Conservation (phyloP, 1,284 basidiomycete genomes). For the Sporisorium scitamineum region DNA sequence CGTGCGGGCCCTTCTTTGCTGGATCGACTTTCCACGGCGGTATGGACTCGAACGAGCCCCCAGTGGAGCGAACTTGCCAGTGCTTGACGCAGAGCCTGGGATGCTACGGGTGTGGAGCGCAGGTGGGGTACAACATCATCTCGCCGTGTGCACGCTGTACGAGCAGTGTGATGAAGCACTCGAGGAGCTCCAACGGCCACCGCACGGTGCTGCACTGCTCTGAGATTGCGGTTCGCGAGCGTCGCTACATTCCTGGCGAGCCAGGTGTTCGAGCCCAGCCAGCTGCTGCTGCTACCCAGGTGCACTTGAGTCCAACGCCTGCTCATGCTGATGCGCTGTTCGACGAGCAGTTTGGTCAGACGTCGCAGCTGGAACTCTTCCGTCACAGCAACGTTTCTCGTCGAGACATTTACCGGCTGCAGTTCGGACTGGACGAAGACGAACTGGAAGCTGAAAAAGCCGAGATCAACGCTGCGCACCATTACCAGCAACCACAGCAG, state of each 20-base stretch:
- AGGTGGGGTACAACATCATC: conserved; percentile 71
- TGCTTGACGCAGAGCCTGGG: conserved; percentile 81
- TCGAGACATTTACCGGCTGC: conserved; percentile 32
- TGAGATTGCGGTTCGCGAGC: conserved; percentile 79
- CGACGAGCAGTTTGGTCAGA: conserved; percentile 10
- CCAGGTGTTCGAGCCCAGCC: conserved; percentile 73
- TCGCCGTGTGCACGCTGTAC: conserved; percentile 66
- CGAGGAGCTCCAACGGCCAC: conserved; percentile 80
- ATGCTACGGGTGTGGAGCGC: conserved; percentile 82
- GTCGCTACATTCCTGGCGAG: conserved; percentile 79
- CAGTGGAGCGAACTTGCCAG: conserved; percentile 75
- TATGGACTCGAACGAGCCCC: conserved; percentile 65
- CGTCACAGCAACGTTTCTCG: conserved; percentile 36
- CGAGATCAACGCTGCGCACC: conserved; percentile 21
- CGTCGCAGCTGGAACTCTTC: conserved; percentile 22
- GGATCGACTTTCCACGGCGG: conserved; percentile 67
- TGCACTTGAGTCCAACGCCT: conserved; percentile 7
- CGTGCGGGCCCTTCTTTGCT: conserved; percentile 73
- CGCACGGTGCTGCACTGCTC: conserved; percentile 87
- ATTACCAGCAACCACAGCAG: conserved; percentile 23
- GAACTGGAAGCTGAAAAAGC: conserved; percentile 50
- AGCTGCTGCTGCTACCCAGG: conserved; percentile 17
- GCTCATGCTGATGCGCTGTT: conserved; percentile 14
- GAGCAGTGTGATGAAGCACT: conserved; percentile 68
- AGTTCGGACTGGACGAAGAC: conserved; percentile 29